Evolutionary conservation across 306 rosid genomes (phyloP), one percentile per base, ranked within the genome.

Genomic region (Cucurbita moschata): DNA sequence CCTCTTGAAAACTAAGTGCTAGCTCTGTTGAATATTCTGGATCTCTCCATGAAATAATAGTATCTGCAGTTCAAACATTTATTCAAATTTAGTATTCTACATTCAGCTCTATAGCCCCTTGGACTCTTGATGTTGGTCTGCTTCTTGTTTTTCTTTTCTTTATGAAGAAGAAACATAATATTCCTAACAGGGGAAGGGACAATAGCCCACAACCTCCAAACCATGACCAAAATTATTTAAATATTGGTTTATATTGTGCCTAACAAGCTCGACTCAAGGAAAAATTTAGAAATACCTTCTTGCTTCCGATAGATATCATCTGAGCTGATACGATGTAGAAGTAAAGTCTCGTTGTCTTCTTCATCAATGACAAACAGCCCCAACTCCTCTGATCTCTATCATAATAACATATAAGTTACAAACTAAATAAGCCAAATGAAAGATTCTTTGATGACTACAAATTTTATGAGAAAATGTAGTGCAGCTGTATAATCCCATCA

Each of bases 1-100:
- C 73, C 85, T 93, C 98, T 80, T 93, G 98, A 79, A 93, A 93
- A 82, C 98, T 93, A 77, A 93, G 98, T 30, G 98, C 98, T 81
- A 90, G 69, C 75, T 90, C 98, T 10, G 96, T 85, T 50, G 97
- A 88, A 87, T 85, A 85, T 77, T 88, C 94, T 12, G 92, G 92
- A 81, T 90, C 92, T 79, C 89, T 90, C 98, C 98, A 93, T 35
- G 97, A 88, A 76, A 93, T 90, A 63, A 93, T 88, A 59, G 97
- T 87, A 82, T 88, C 98, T 93, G 82, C 47, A 70, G 6, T 21
- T 38, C 50, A 49, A 70, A 51, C 44, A 30, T 70, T 15, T 8
- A 15, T 15, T 51, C 26, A 50, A 23, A 69, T 49, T 49, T 42
- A 26, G 57, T 49, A 69, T 69, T 13, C 58, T 55, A 68, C 6